Base-by-base conservation (phyloP, 179 eudicot genomes). In the Kewa caespitosa region DNA sequence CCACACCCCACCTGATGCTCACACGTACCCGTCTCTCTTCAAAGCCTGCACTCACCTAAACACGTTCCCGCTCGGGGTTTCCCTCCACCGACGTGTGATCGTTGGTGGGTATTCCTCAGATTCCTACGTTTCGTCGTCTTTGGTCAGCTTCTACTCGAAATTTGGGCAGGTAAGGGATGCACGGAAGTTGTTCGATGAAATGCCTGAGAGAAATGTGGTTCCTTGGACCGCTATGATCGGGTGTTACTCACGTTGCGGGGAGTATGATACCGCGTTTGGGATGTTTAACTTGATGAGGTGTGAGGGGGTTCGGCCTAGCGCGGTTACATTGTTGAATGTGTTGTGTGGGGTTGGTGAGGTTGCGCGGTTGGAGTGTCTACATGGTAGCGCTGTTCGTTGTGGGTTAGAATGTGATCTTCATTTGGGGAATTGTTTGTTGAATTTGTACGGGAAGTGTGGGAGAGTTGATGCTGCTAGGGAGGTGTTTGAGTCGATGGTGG, bases 191-290 rank as follows among this genome's bases (percentile, higher is more conserved):
- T 94, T 94, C 74, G 98, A 89, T 28, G 70, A 14, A 63, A 88
- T 94, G 98, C 84, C 90, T 68, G 81, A 72, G 3, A 88, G 89
- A 79, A 87, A 90, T 71, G 85, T 90, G 10, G 88, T 94, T 54
- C 89, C 97, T 4, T 94, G 96, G 94, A 94, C 96, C 70, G 83
- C 93, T 43, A 85, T 94, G 23, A 86, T 92, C 6, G 89, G 98
- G 50, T 92, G 94, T 76, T 89, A 94, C 74, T 73, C 91, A 1
- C 84, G 87, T 30, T 48, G 54, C 0, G 88, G 87, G n/a, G 86
- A 88, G n/a, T 39, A 85, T 67, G 41, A 63, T 25, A 72, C 30
- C n/a, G 90, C 88, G 6, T 73, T 92, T 77, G 14, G 0, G 41
- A 33, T 89, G 92, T 85, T 81, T 80, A 89, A 84, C 66, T 66